Base-by-base conservation (phyloP, 225 moss, liverwort and hornwort genomes). In the Bryum argenteum region DNA sequence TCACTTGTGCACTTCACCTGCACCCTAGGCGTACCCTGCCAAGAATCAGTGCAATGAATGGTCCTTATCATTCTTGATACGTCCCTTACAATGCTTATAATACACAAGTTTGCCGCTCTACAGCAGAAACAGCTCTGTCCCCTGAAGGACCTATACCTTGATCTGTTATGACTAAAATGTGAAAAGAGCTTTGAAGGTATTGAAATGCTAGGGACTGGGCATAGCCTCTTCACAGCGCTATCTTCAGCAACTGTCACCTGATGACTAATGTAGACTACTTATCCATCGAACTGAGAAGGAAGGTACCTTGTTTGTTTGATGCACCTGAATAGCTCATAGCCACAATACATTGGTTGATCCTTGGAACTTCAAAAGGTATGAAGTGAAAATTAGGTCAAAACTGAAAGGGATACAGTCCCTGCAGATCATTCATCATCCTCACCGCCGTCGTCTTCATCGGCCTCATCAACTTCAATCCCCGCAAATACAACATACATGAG, bases 401-500 rank as follows among this genome's bases (percentile, higher is more conserved):
- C 58, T 77, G 77, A 44, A 80, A 71, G 55, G 67, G 40, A 63
- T 41, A 52, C 4, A 67, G 8, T 7, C 72, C 26, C 69, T 67
- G 33, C 33, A 6, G 33, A 33, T 33, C 54, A 93, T 47, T 93
- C 92, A 70, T 92, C 89, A 47, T 89, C 91, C 66, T 74, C 88
- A 16, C 77, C 92, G 38, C 80, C 88, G 66, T 88, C 88, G 42
- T 87, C 91, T 37, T 75, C 79, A 67, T 80, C 75, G 3, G 84
- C 88, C 41, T 88, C 97, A 62, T 93, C 93, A 72, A 89, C 90
- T 66, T 94, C 94, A 70, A 92, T 85, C 66, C 98, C 98, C 41
- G 94, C 92, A 81, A 94, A 87, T 15, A 92, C 71, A 55, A 90
- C 88, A 79, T 91, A 94, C 69, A 92, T 66, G 71, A 94, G 51